phyloP scores from a whole-genome alignment of 2,329 filamentous ascomycete genomes.

The Colletotrichum melonis region DNA sequence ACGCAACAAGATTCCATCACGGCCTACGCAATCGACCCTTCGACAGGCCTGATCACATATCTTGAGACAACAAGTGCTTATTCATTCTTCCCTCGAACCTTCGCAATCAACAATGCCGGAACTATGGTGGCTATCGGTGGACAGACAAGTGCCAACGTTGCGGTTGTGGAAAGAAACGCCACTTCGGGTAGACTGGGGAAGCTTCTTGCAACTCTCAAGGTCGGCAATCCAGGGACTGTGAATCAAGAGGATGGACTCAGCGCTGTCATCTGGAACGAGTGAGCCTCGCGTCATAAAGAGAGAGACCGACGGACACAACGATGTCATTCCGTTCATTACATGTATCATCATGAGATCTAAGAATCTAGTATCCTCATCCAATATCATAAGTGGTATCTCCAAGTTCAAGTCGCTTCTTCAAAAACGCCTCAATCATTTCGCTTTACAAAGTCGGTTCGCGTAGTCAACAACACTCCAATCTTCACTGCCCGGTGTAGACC shows the following conservation, averaged over 20 bases:
- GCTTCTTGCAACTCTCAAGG: constrained; percentile 52
- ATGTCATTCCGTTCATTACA: not conserved
- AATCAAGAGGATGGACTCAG: constrained; percentile 61
- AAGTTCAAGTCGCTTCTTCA: not conserved
- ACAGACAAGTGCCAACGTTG: constrained; percentile 69
- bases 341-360: not conserved
- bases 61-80: constrained; percentile 66
- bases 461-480: constrained; percentile 34
- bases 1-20: constrained; percentile 65
- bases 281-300: constrained; percentile 15
- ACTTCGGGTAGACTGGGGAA: constrained; percentile 66
- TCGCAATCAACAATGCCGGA: constrained; percentile 69
- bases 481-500: constrained; percentile 35
- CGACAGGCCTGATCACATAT: constrained; percentile 62
- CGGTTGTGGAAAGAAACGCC: constrained; percentile 65
- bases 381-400: constrained; percentile 15
- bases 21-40: constrained; percentile 58
- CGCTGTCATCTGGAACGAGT: constrained; percentile 61
- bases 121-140: constrained; percentile 72
- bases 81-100: constrained; percentile 71
- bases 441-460: constrained; percentile 32
- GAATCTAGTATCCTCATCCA: not conserved
- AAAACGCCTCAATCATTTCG: not conserved
- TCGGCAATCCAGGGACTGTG: constrained; percentile 52
- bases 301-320: not conserved